Percentiles rank a stretch among this genome's conserved stretches.
Evolutionary conservation across 1,284 basidiomycete genomes (phyloP).

Genomic region (Ceraceosorus bombacis): DNA sequence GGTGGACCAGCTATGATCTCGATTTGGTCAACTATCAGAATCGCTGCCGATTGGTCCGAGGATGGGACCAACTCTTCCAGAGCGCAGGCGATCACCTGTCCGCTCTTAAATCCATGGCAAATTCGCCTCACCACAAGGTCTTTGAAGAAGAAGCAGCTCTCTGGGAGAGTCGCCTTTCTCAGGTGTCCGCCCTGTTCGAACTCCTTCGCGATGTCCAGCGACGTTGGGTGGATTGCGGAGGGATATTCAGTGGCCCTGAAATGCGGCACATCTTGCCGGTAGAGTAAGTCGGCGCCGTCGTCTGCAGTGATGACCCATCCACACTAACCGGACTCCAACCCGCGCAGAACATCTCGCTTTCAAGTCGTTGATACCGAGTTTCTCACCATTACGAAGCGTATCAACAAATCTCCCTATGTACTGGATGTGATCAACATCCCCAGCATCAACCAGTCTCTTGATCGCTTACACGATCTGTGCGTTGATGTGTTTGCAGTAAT

Average conservation of each 20-base stretch:
- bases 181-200: slow-evolving; percentile 72
- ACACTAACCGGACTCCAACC: no score
- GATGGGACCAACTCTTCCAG: slow-evolving; percentile 76
- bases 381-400: slow-evolving; percentile 96
- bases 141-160: slow-evolving; percentile 51
- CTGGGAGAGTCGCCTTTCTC: slow-evolving; percentile 49
- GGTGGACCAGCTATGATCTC: slow-evolving; percentile 89
- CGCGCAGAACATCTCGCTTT: slow-evolving; percentile 64
- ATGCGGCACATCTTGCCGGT: slow-evolving; percentile 78
- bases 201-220: slow-evolving; percentile 99
- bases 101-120: slow-evolving; percentile 80
- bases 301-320: no score
- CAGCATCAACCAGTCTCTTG: slow-evolving; percentile 90
- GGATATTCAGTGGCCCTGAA: slow-evolving; percentile 93
- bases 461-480: slow-evolving; percentile 80
- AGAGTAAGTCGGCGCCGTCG: slow-evolving; percentile 55
- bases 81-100: slow-evolving; percentile 63
- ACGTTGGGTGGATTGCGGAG: slow-evolving; percentile 99
- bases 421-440: slow-evolving; percentile 94
- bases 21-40: slow-evolving; percentile 98
- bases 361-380: slow-evolving; percentile 99
- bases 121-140: slow-evolving; percentile 46
- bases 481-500: no score
- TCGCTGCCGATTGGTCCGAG: slow-evolving; percentile 84
- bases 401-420: slow-evolving; percentile 96